These are phyloP conservation scores for Grosmannia serpens DNA, from an alignment of 2,329 filamentous ascomycete genomes.

Conservation along the genomic window DNA sequence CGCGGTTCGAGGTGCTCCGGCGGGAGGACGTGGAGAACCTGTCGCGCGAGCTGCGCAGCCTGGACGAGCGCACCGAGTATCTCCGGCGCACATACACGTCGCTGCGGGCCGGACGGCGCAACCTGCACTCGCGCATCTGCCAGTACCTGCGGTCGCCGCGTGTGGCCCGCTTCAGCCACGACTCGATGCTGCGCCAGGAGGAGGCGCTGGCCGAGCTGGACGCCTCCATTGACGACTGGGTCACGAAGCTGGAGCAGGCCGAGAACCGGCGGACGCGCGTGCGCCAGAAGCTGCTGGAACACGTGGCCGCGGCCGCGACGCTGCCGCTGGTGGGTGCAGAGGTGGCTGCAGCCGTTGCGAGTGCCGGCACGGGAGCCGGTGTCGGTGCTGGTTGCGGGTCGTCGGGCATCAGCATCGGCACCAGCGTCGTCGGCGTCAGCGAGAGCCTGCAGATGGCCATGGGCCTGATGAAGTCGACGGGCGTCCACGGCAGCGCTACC, in stretches of 20 bases:
- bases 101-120: constrained; percentile 62
- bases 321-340: constrained; percentile 20
- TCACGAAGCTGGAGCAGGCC: constrained; percentile 65
- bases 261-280: constrained; percentile 67
- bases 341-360: background rate
- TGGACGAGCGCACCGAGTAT: constrained; percentile 72
- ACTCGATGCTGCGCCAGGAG: constrained; percentile 68
- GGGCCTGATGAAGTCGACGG: constrained; percentile 17
- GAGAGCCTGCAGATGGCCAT: constrained; percentile 31
- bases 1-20: constrained; percentile 52
- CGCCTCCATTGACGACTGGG: constrained; percentile 69
- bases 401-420: background rate
- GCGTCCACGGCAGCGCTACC: constrained; percentile 5
- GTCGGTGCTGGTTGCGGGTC: too few relatives aligned
- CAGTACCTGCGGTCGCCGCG: constrained; percentile 63
- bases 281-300: constrained; percentile 69
- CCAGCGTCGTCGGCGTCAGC: constrained; percentile 19
- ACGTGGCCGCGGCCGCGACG: constrained; percentile 61
- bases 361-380: background rate
- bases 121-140: constrained; percentile 66
- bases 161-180: constrained; percentile 59
- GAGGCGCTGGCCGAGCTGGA: constrained; percentile 69
- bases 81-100: constrained; percentile 66
- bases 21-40: constrained; percentile 52
- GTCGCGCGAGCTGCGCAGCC: constrained; percentile 58